Conservation (phyloP, 2,329 filamentous ascomycete species). For the Fusarium nygamai region DNA sequence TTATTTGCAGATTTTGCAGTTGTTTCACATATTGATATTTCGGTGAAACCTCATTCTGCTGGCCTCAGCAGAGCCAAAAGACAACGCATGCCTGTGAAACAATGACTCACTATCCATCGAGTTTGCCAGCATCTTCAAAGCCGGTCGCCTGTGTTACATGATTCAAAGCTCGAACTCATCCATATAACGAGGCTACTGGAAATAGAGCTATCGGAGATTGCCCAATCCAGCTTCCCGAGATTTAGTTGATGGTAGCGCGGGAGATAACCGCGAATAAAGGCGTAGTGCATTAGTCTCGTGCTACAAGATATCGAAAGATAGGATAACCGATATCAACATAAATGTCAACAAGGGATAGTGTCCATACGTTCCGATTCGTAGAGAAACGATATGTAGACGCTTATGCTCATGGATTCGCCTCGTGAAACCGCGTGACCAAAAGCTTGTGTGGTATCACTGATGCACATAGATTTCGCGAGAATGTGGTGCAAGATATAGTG, state of each 20-base stretch:
- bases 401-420: background rate
- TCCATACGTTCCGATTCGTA: background rate
- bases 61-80: accelerated
- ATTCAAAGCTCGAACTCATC: background rate
- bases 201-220: background rate
- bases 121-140: accelerated
- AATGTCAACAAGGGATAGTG: background rate
- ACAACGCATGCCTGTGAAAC: accelerated
- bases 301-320: conserved; percentile 1
- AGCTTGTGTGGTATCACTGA: background rate
- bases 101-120: accelerated
- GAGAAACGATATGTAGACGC: background rate
- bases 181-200: background rate
- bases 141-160: accelerated
- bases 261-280: background rate
- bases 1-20: too few species aligned
- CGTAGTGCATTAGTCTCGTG: conserved; percentile 10
- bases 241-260: background rate
- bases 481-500: background rate
- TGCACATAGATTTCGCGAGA: background rate
- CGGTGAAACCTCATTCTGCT: too few species aligned
- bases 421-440: background rate
- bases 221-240: background rate
- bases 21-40: too few species aligned
- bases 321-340: background rate